Base-by-base conservation (phyloP, 1,139 yeast genomes). In the Tardiomyces blankii region DNA sequence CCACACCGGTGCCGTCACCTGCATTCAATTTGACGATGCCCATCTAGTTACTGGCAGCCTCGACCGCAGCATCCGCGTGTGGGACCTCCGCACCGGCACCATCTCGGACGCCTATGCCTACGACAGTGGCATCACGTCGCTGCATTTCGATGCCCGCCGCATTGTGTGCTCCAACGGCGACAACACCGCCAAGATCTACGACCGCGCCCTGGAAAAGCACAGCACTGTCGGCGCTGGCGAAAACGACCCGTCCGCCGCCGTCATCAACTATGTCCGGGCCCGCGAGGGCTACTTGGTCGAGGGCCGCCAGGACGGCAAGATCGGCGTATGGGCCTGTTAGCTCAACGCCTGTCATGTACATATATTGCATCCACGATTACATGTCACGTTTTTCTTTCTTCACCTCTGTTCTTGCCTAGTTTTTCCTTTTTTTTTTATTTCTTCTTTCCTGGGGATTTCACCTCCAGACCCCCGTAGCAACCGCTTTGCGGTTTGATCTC, bases 1-100 rank as follows among this genome's bases (percentile, higher is more conserved):
- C 1, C 91, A 82, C 59, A 78, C 83, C 0, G 83, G 80, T 2
- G 78, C 87, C 2, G 77, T 83, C 16, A 78, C 88, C 0, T 69
- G 82, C 40, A 64, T 83, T 39, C 83, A 80, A 58, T 82, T 83
- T 62, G 87, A 82, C 59, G 79, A 78, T 27, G 65, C 66, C 47
- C 75, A 77, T 56, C 62, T 83, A 42, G 72, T 80, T 9, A 77
- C 87, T 2, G 87, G 88, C 16, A 75, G 82, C 41, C 63, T 69
- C 32, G 89, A 82, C 57, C 67, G 82, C 46, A 77, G 82, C 13
- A 71, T 82, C 11, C 69, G 86, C 46, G 69, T 80, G 21, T 82
- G 91, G 89, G 89, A 82, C 59, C 63, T 82, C 40, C 69, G 88
- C 49, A 78, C 78, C 0, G 89, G 89, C 12, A 69, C 74, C 5